Evolutionary conservation across 768 basidiomycete species (phyloP).

Genomic region (Gyrodon lividus): DNA sequence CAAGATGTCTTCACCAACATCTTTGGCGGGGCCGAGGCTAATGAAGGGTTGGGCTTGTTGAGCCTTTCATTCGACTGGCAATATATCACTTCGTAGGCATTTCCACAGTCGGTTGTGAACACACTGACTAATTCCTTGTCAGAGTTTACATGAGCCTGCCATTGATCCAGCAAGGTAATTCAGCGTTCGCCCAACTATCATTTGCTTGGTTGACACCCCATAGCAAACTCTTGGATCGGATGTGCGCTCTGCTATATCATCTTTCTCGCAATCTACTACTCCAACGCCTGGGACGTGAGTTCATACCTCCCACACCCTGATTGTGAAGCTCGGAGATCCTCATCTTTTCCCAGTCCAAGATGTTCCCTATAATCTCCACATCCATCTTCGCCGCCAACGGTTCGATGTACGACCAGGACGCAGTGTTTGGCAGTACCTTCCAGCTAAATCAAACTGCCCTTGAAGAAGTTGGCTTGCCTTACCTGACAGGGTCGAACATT

Average conservation of each 20-base stretch:
- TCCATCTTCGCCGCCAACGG: constrained; percentile 57
- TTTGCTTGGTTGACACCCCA: not conserved
- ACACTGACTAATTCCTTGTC: not conserved
- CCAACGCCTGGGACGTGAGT: constrained; percentile 59
- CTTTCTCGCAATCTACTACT: constrained; percentile 58
- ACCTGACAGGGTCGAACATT: constrained; percentile 51
- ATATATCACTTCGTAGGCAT: constrained; percentile 23
- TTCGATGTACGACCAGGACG: constrained; percentile 50
- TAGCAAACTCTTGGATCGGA: constrained; percentile 60
- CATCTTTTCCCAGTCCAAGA: constrained; percentile 38
- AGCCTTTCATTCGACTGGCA: constrained; percentile 60
- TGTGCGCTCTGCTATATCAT: constrained; percentile 50
- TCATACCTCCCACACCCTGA: not conserved
- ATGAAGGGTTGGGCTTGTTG: constrained; percentile 64
- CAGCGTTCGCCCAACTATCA: not conserved
- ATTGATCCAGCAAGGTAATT: constrained; percentile 51
- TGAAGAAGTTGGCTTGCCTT: constrained; percentile 47
- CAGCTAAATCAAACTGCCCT: constrained; percentile 55
- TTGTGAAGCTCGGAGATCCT: constrained; percentile 21
- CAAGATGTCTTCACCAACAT: constrained; percentile 39
- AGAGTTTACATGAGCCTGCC: constrained; percentile 47
- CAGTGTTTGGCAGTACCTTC: constrained; percentile 53
- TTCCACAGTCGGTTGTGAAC: no score
- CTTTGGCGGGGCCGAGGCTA: constrained; percentile 65
- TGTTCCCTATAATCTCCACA: constrained; percentile 60